Conservation (phyloP, 441 rosid genomes). For the Populus hybrid region DNA sequence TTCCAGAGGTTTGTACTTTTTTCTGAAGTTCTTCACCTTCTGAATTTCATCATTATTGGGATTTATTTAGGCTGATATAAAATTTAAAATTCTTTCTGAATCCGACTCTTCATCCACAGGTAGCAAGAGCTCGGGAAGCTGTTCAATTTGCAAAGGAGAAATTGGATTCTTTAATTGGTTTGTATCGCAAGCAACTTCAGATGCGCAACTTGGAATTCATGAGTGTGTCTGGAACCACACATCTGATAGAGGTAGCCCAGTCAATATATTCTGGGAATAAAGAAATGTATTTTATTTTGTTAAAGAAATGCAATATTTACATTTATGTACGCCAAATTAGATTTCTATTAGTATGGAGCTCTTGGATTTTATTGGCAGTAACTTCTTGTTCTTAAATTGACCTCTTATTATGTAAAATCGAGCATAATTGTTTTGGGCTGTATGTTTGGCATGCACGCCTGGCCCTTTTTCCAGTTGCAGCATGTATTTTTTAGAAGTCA, state of each 20-base stretch:
- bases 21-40: background rate
- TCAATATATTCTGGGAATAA: background rate
- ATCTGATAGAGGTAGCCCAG: conserved; percentile 57
- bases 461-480: background rate
- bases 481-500: conserved; percentile 7
- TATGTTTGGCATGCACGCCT: background rate
- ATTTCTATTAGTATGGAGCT: background rate
- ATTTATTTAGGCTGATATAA: background rate
- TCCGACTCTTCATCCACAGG: conserved; percentile 36
- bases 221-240: conserved; percentile 62
- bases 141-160: conserved; percentile 59
- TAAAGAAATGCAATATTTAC: background rate
- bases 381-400: background rate
- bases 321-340: background rate
- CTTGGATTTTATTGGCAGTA: background rate
- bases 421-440: background rate
- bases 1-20: conserved; percentile 60
- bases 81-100: conserved; percentile 4
- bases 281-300: conserved; percentile 3
- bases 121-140: conserved; percentile 61
- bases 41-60: background rate
- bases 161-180: conserved; percentile 54
- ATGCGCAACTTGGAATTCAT: conserved; percentile 51
- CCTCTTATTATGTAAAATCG: background rate
- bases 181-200: conserved; percentile 49